Percentiles rank a stretch among this genome's conserved stretches.
Conservation (phyloP, 495 filamentous ascomycete species). For the Tuber magnatum region DNA sequence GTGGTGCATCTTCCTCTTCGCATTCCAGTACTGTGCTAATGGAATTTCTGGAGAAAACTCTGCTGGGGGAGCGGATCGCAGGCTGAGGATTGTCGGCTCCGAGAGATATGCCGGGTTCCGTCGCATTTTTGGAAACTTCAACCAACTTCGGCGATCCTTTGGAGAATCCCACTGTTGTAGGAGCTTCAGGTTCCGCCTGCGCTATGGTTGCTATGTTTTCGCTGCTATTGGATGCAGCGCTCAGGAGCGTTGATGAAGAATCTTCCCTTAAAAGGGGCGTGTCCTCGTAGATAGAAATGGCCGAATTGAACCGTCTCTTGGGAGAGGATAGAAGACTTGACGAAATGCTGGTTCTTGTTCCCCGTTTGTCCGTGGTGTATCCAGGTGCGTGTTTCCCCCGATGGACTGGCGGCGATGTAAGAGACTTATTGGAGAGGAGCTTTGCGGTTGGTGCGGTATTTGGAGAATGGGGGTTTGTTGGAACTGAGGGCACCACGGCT, state of each 20-base stretch:
- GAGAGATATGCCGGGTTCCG: neutral
- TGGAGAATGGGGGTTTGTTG: neutral
- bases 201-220: conserved; percentile 11
- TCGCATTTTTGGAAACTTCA: conserved; percentile 12
- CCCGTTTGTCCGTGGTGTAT: neutral
- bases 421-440: neutral
- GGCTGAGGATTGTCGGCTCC: neutral
- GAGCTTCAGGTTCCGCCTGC: neutral
- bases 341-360: conserved; percentile 5
- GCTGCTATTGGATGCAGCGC: conserved; percentile 12
- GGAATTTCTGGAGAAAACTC: neutral
- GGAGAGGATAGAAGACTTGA: conserved; percentile 13
- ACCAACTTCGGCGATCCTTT: conserved; percentile 16
- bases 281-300: conserved; percentile 5
- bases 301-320: neutral
- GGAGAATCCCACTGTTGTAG: neutral
- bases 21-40: neutral
- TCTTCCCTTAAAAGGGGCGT: neutral
- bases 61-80: neutral
- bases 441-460: neutral
- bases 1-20: neutral
- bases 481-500: neutral
- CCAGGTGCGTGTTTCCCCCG: neutral
- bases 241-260: conserved; percentile 16
- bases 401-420: neutral